Base-by-base conservation (phyloP, 176 grass and related monocot genomes). In the Calamus simplicifolius region DNA sequence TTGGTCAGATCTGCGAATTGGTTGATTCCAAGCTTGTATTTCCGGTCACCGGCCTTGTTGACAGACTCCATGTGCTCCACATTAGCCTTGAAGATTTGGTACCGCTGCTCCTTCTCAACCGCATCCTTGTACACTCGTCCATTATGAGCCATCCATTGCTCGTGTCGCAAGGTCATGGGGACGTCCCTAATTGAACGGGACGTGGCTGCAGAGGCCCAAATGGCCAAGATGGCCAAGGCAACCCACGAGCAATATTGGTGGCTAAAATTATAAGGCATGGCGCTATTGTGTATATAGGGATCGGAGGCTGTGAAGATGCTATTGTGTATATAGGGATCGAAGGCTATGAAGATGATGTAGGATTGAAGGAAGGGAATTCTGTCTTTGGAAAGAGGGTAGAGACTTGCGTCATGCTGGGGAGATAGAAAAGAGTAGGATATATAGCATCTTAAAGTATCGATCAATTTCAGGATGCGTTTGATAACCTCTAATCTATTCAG, bases 1-100 rank as follows among this genome's bases (percentile, higher is more conserved):
- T 78, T 73, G 28, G 82, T 81, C 29, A 78, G 62, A 54, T 81
- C 59, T n/a, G 74, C 71, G 62, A 74, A 86, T 48, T 68, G 48
- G 58, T 86, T 69, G 15, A 81, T 61, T 13, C 74, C 69, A 54
- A 86, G 78, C 30, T 23, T 23, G 54, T 85, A 85, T 1, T 69
- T 75, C 25, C 67, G 61, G 59, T 85, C 69, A 10, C 61, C 61
- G 1, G 27, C 60, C 51, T 25, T 27, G 61, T 85, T 80, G 50
- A 71, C 66, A 8, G 81, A 69, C 16, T 71, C 76, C 5, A 85
- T 64, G 19, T 80, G 70, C 66, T 52, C 58, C 1, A 49, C 35
- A 48, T 85, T 79, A 56, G 54, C 50, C 50, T 64, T 66, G 28
- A 85, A 80, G 3, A 85, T 64, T 64, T 75, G 61, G 58, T 57